phyloP scores from a whole-genome alignment of 73 alveolate species.

The Blepharisma japonicum region DNA sequence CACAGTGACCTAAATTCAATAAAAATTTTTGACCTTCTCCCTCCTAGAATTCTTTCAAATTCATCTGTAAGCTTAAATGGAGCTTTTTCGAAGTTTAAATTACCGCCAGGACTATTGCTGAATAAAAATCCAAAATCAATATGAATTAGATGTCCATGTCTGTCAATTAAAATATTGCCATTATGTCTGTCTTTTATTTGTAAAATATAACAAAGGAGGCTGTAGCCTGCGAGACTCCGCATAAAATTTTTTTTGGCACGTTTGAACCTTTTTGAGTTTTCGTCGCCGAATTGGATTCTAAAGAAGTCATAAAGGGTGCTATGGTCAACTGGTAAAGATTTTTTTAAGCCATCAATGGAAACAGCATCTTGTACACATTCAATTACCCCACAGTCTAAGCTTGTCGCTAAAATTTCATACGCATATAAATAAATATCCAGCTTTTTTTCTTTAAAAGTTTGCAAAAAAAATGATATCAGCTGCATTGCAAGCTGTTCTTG shows the following conservation, averaged over 20 bases:
- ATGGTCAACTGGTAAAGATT: constrained; percentile 45
- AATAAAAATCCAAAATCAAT: constrained; percentile 97
- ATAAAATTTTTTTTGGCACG: constrained; percentile 91
- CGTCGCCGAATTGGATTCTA: constrained; percentile 41
- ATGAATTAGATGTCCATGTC: constrained; percentile 94
- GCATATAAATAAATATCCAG: constrained; percentile 65
- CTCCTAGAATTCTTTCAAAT: constrained; percentile 88
- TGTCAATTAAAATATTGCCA: constrained; percentile 96
- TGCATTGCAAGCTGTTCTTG: constrained; percentile 92
- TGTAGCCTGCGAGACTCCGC: constrained; percentile 96
- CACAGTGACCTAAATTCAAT: constrained; percentile 15
- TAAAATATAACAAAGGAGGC: constrained; percentile 89
- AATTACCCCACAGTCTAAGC: constrained; percentile 75
- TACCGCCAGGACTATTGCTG: constrained; percentile 88
- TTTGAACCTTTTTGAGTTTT: constrained; percentile 56
- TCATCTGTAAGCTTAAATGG: constrained; percentile 95
- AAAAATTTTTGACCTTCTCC: constrained; percentile 56
- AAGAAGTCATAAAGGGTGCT: constrained; percentile 55
- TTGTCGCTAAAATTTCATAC: constrained; percentile 87
- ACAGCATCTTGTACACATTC: constrained; percentile 79
- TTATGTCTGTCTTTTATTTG: constrained; percentile 97
- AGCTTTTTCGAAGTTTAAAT: constrained; percentile 92
- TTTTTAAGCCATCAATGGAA: constrained; percentile 77
- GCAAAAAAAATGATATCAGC: constrained; percentile 63
- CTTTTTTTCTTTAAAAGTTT: constrained; percentile 63